Base-by-base conservation (phyloP, 192 early-diverging fungal species). In the Podila epigama region DNA sequence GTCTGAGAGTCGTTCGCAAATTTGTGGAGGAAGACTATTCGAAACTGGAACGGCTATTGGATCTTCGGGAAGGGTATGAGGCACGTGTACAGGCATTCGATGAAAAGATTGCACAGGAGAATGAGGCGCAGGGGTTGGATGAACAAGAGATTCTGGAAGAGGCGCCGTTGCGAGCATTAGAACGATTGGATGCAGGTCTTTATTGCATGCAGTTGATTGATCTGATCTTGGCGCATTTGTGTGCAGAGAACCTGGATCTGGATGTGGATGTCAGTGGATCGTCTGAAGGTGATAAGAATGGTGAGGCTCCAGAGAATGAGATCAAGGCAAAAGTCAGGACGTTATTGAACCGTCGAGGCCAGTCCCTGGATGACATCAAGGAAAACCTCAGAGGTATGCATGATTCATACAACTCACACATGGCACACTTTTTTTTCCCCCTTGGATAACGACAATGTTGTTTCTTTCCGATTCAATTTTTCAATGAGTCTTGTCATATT, bases 11-110 rank as follows among this genome's bases (percentile, higher is more conserved):
- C 22, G 54, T 96, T 20, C 80, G 83, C 39, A 98, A 99, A 82
- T 97, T 99, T 73, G 79, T 86, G 16, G 90, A 94, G 68, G 82
- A 88, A 44, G 88, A 92, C 68, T 92, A 85, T 65, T 84, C 94
- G 63, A 94, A 96, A 48, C 73, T 95, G n/a, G 93, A 94, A 51
- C 85, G 93, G 32, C 82, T 97, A 12, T 67, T 95, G 36, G 91
- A 95, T 82, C 73, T 97, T 50, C 88, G 89, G 50, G 78, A 85
- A 41, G 83, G 86, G 50, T 96, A 95, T 60, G 77, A 77, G 54
- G 85, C 87, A 27, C 86, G 89, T 29, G 88, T 94, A 25, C 42
- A 66, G 55, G 61, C 70, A 15, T 87, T 87, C 0, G 87, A 94
- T 55, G 67, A 65, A 27, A 84, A 82, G 59, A 70, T 92, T 57